A percentile compares a stretch with the other conserved stretches of the same genome.
phyloP scores from a whole-genome alignment of 192 early-diverging fungal genomes.

The Coemansia interrupta region DNA sequence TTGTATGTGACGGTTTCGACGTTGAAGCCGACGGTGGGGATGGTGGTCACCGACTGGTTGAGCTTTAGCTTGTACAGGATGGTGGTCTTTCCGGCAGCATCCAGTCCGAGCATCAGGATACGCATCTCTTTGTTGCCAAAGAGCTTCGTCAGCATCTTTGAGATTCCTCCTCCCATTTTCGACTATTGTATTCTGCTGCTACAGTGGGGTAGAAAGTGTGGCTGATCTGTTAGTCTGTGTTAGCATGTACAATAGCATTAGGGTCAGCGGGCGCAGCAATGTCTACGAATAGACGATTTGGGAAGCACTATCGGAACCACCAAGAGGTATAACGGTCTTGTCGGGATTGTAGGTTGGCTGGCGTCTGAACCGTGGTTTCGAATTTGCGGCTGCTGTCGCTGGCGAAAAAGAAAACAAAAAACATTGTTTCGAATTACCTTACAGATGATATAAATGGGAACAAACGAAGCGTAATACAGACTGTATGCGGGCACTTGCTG shows the following conservation, averaged over 20 bases:
- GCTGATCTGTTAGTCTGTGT: too few species aligned
- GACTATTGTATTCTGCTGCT: background rate
- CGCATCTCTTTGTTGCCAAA: constrained; percentile 59
- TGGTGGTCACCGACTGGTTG: constrained; percentile 56
- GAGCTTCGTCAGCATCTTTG: constrained; percentile 55
- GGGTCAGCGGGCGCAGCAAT: too few species aligned
- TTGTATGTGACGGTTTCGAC: constrained; percentile 84
- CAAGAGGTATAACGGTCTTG: too few species aligned
- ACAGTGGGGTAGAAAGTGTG: background rate
- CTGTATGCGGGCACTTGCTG: too few species aligned
- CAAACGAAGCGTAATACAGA: background rate
- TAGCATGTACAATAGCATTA: too few species aligned
- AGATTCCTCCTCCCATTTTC: constrained; percentile 52
- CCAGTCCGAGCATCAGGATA: constrained; percentile 59
- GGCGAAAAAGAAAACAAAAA: background rate
- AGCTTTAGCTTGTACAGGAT: constrained; percentile 61
- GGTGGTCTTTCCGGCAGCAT: constrained; percentile 56
- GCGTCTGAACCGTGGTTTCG: too few species aligned
- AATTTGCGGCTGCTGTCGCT: background rate
- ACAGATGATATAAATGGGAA: constrained; percentile 8
- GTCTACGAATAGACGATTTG: too few species aligned
- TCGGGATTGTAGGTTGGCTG: too few species aligned
- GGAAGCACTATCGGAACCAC: too few species aligned
- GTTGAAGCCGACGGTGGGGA: constrained; percentile 71
- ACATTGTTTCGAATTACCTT: constrained; percentile 1